Evolutionary conservation across 148 eudicot species (phyloP), one percentile per base, ranked within the genome.

Genomic region (Amaranthus palmeri): DNA sequence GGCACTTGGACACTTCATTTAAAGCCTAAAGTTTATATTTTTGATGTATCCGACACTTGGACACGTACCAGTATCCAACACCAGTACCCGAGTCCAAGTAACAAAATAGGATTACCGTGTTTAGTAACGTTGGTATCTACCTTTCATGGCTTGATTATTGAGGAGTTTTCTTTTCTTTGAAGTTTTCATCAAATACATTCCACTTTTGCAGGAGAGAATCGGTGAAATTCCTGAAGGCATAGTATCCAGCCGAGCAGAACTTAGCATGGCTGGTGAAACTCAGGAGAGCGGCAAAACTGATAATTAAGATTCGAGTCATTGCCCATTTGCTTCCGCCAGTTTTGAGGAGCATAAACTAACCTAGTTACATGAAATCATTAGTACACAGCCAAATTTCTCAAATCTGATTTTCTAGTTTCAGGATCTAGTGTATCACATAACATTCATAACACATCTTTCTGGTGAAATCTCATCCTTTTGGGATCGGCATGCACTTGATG

Each of bases 131-230:
- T 25, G 36, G 36, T 25, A 25, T 25, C 36, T 25, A 25, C 36
- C 36, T 25, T 25, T 14, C 58, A 8, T 54, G 58, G 4, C 58
- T 6, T 54, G 58, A 4, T 54, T 54, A 17, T 12, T 4, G n/a
- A 11, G 18, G 44, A 10, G 11, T 45, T 48, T 68, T 49, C 13
- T 71, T 6, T 60, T 60, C 41, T 8, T 13, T 44, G 9, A 45
- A 17, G 15, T 36, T 11, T 25, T 25, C 1, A 73, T 78, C 50
- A 61, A 5, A 6, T 5, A 41, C 54, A 25, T 73, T 61, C 48
- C 15, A 45, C 78, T 71, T 54, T 42, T 82, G 84, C 93, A 92
- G 98, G 98, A 83, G 85, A 88, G 86, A 81, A 86, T 90, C 45
- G 98, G 96, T 62, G 89, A 86, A 74, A 74, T 49, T 67, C 75